Evolutionary conservation across 495 filamentous ascomycete species (phyloP), one percentile per base, ranked within the genome.

Genomic region (Jackrogersella multiformis): DNA sequence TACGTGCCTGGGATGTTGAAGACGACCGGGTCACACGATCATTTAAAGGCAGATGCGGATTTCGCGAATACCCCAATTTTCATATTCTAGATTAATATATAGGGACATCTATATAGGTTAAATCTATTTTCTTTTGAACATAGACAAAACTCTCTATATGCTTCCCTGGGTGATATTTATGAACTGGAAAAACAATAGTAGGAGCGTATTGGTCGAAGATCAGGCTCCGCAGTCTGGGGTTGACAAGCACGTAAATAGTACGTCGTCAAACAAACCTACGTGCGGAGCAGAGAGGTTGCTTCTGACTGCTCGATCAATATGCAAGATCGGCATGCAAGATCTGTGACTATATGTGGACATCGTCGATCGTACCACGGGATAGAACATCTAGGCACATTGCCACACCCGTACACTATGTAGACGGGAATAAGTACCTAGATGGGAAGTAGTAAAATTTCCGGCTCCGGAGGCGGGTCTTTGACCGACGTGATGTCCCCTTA

Each of bases 51-150:
- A 56, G 21, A 49, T 46, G 44, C 44, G 38, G 46, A 46, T 52
- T 68, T 54, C 35, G 45, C 60, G 59, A 68, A 68, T 68, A 68
- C 65, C 64, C 64, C 49, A 3, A 46, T 61, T 59, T 58, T 39
- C 32, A 28, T 32, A 20, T 54, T 55, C n/a, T 52, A 18, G 4
- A 57, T 35, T 41, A n/a, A 18, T 51, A 24, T 32, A 51, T 56
- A 56, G 53, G 28, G 36, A 58, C 38, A n/a, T 32, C 41, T 45
- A 16, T 46, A 54, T 49, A 52, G n/a, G n/a, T n/a, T 36, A 48
- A 48, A 54, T 60, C 53, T 32, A 56, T 30, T 8, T 16, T 34
- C 15, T 52, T 32, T 9, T n/a, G n/a, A n/a, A n/a, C n/a, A n/a
- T n/a, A n/a, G n/a, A n/a, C n/a, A n/a, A n/a, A n/a, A n/a, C n/a